phyloP scores from a whole-genome alignment of 2,329 filamentous ascomycete genomes.

The Dactylellina drechsleri region DNA sequence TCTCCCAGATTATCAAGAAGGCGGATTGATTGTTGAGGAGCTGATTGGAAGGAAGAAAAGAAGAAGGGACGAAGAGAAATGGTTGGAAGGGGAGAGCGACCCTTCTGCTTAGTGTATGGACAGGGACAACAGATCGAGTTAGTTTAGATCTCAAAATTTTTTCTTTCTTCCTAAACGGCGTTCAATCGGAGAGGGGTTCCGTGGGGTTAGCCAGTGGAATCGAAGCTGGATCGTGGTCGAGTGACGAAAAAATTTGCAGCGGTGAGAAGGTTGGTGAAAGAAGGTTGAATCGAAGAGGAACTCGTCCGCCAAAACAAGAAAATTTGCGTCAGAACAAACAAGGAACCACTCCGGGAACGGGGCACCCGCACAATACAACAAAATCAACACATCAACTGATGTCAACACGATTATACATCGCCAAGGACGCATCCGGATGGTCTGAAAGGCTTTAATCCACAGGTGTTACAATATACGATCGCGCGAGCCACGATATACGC shows the following conservation, averaged over 20 bases:
- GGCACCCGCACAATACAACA: slow-evolving; percentile 19
- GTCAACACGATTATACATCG: no score
- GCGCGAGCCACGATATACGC: no score
- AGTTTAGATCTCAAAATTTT: slow-evolving; percentile 32
- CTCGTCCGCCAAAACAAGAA: slow-evolving; percentile 35
- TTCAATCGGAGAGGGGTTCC: slow-evolving; percentile 48
- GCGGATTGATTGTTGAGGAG: slow-evolving; percentile 32
- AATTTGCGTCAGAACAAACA: slow-evolving; percentile 53
- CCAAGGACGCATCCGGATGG: no score
- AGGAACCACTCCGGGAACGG: slow-evolving; percentile 43
- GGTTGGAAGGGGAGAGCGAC: slow-evolving; percentile 25
- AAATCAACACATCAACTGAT: slow-evolving; percentile 8
- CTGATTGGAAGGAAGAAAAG: slow-evolving; percentile 23
- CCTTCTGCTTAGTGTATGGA: slow-evolving; percentile 3
- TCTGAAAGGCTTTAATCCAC: no score
- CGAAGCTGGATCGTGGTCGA: slow-evolving; percentile 22
- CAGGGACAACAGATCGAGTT: slow-evolving; percentile 28
- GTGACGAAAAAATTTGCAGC: slow-evolving; percentile 34
- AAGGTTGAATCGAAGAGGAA: slow-evolving; percentile 52
- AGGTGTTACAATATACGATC: no score
- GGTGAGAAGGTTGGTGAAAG: slow-evolving; percentile 20
- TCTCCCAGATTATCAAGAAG: slow-evolving; percentile 27
- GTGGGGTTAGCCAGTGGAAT: slow-evolving; percentile 21
- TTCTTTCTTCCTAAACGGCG: slow-evolving; percentile 39
- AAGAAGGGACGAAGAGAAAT: slow-evolving; percentile 18